Conservation (phyloP, 371 early-diverging fungal species). For the Amoeboradix gromovi region DNA sequence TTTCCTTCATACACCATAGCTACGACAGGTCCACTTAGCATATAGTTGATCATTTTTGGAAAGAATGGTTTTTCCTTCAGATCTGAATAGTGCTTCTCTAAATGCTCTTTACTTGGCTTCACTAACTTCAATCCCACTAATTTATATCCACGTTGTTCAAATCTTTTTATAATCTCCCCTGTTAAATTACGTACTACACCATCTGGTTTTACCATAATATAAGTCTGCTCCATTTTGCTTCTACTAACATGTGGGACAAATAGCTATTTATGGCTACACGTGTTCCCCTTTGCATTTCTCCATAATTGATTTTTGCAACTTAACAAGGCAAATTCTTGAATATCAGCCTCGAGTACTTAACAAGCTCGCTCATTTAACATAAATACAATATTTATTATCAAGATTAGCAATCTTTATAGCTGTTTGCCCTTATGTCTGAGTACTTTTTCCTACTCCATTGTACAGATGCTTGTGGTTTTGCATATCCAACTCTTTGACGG, state of each 20-base stretch:
- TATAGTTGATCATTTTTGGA: constrained; percentile 61
- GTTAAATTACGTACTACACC: constrained; percentile 38
- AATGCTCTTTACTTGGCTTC: constrained; percentile 36
- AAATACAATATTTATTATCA: no score
- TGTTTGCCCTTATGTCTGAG: no score
- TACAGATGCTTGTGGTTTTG: background rate
- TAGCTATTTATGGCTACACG: background rate
- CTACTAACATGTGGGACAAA: no score
- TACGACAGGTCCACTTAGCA: constrained; percentile 22
- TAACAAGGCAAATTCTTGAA: no score
- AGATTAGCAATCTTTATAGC: no score
- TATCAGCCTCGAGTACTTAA: no score
- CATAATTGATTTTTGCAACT: no score
- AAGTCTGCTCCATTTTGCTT: constrained; percentile 29
- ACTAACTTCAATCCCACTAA: constrained; percentile 54
- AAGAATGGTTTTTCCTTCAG: constrained; percentile 80
- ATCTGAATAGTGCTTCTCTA: constrained; percentile 89
- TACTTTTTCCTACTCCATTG: background rate
- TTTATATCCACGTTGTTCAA: constrained; percentile 41
- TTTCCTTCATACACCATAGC: constrained; percentile 74
- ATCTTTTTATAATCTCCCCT: constrained; percentile 80
- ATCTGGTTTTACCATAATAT: constrained; percentile 18
- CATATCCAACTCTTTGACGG: background rate
- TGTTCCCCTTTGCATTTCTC: background rate
- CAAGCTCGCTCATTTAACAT: no score